phyloP scores from a whole-genome alignment of 306 rosid genomes.

The Cucumis melo region DNA sequence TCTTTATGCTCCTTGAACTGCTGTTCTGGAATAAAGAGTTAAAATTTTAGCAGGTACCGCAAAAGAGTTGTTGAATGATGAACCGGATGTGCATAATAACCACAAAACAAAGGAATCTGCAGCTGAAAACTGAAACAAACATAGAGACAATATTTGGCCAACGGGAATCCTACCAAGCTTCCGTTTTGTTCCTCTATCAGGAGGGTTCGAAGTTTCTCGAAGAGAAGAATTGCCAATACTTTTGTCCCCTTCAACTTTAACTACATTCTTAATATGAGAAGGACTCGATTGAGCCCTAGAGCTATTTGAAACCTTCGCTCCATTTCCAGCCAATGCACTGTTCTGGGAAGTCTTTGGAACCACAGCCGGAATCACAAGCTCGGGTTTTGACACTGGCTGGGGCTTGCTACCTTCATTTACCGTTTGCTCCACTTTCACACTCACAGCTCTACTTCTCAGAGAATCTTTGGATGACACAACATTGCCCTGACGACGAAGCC shows the following conservation, averaged over 20 bases:
- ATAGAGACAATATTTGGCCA: background rate
- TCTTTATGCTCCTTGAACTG: conserved; percentile 56
- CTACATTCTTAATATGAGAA: conserved; percentile 17
- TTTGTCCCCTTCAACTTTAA: conserved; percentile 31
- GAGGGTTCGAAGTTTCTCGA: conserved; percentile 27
- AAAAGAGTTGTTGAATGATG: background rate
- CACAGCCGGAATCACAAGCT: conserved; percentile 61
- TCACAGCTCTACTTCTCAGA: conserved; percentile 13
- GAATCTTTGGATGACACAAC: conserved; percentile 15
- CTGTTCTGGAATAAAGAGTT: conserved; percentile 42
- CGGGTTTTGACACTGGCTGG: conserved; percentile 37
- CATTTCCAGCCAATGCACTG: conserved; percentile 15
- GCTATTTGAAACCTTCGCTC: conserved; percentile 23
- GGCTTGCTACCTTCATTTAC: conserved; percentile 18
- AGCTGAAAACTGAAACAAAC: background rate
- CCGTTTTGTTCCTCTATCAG: conserved; percentile 60
- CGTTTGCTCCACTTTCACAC: conserved; percentile 43
- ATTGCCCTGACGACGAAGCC: conserved; percentile 41
- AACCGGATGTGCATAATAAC: background rate
- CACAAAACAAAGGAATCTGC: background rate
- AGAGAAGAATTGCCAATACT: conserved; percentile 23
- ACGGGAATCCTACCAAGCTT: conserved; percentile 45
- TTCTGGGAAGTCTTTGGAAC: conserved; percentile 34
- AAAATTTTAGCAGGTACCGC: conserved; percentile 4
- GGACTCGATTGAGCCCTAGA: conserved; percentile 25